Evolutionary conservation across 768 basidiomycete genomes (phyloP), one percentile per base, ranked within the genome.

Genomic region (Harrya chromipes): DNA sequence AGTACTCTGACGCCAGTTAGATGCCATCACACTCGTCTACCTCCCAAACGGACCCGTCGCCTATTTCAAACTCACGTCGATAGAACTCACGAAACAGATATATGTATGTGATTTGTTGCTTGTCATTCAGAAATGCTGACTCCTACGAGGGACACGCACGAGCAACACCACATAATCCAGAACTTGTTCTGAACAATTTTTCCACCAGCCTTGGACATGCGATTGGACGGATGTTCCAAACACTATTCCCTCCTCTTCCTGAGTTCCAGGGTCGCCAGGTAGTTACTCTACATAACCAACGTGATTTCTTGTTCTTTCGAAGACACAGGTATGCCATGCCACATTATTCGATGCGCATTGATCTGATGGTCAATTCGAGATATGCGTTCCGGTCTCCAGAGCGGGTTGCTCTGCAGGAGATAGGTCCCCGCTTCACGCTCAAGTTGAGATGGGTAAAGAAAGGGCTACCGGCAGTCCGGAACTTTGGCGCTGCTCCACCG

Each of bases 271-370:
- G 97, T 29, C 75, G 97, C 26, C 97, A 99, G 68, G 94, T 97
- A 10, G 94, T 98, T 12, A 97, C 95, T 3, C 75, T 98, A 17
- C 97, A 98, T 64, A 97, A 97, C 63, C 94, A 97, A 66, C 82
- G 97, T 40, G 97, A 99, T 72, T 99, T 98, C 70, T 71, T 99
- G 49, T 99, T 99, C 74, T 95, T 99, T 75, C 76, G 97, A 55
- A 77, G 97, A 50, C 97, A 98, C 74, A 81, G 97, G 85, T 95
- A 52, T 45, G 81, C 63, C 39, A 53, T 7, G 46, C 53, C 26
- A 23, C 34, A 29, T 7, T 44, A 1, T 29, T 7, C 40, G 8
- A 40, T 49, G 27, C 23, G 24, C 24, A 14, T 17, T 6, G 34
- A 37, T 2, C 52, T 63, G 20, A 67, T 23, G 19, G 16, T 40